phyloP scores from a whole-genome alignment of 495 filamentous ascomycete species.

The Oleoguttula mirabilis region DNA sequence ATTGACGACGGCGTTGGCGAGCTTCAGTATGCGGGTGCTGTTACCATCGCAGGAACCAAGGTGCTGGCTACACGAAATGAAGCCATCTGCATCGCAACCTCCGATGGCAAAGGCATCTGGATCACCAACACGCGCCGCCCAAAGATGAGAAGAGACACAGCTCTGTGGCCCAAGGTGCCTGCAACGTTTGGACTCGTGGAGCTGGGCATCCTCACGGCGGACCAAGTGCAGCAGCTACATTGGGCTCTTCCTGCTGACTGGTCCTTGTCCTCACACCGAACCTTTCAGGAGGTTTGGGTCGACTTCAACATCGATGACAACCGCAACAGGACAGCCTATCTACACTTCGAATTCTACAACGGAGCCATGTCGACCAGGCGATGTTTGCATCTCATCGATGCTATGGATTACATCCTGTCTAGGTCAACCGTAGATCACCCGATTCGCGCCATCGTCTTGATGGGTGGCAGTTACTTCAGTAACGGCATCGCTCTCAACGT shows the following conservation, averaged over 20 bases:
- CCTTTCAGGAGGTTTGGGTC: conserved; percentile 14
- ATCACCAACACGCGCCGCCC: conserved; percentile 12
- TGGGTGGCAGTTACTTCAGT: conserved; percentile 17
- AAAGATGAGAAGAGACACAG: conserved; percentile 4
- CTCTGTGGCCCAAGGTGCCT: conserved; percentile 11
- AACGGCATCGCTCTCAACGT: conserved; percentile 18
- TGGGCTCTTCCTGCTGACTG: conserved; percentile 2
- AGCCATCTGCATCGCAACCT: conserved; percentile 9
- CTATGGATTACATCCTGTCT: conserved; percentile 9
- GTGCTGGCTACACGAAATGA: conserved; percentile 6
- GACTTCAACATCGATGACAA: conserved; percentile 4
- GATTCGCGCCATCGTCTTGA: conserved; percentile 9
- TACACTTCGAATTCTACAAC: conserved; percentile 17
- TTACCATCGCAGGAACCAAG: neutral
- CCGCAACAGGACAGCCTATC: conserved; percentile 5
- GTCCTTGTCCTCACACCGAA: neutral
- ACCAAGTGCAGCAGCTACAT: neutral
- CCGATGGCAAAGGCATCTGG: conserved; percentile 12
- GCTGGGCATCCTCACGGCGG: conserved; percentile 2
- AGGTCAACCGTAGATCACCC: neutral
- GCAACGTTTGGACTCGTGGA: conserved; percentile 2
- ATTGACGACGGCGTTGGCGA: neutral
- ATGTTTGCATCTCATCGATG: conserved; percentile 9
- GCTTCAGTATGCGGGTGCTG: neutral
- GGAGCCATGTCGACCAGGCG: conserved; percentile 12